These are phyloP conservation scores for Dryas octopetala DNA, from an alignment of 306 rosid species.

Conservation along the genomic window DNA sequence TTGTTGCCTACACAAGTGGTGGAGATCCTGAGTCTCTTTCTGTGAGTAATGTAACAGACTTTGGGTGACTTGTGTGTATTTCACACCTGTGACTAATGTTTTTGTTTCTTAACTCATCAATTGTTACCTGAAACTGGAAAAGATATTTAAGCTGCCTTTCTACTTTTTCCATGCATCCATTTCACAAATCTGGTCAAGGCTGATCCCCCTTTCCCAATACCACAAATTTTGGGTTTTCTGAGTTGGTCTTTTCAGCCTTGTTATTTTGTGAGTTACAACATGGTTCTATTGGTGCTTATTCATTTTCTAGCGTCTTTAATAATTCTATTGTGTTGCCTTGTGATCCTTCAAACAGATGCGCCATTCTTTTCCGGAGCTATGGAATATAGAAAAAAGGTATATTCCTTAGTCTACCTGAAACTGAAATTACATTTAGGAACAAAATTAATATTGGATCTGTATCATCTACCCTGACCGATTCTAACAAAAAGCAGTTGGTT, in stretches of 20 bases:
- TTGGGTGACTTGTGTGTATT: constrained; percentile 24
- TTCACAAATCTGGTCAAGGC: not conserved
- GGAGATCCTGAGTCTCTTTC: constrained; percentile 93
- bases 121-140: constrained; percentile 1
- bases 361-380: constrained; percentile 79
- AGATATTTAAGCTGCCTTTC: not conserved
- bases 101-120: constrained; percentile 14
- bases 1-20: constrained; percentile 86
- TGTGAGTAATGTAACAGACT: constrained; percentile 53
- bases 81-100: not conserved
- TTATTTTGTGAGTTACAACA: not conserved
- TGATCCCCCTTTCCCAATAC: not conserved
- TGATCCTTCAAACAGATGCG: constrained; percentile 49
- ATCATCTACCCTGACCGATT: not conserved
- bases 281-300: constrained; percentile 11
- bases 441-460: not conserved
- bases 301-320: constrained; percentile 14
- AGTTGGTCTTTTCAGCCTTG: constrained; percentile 14
- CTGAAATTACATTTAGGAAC: not conserved
- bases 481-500: not conserved
- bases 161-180: not conserved
- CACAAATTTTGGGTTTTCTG: not conserved
- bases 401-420: not conserved
- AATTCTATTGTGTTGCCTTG: constrained; percentile 22
- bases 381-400: constrained; percentile 85